Base-by-base conservation (phyloP, 2,329 filamentous ascomycete genomes). In the Lachnellula subtilissima region DNA sequence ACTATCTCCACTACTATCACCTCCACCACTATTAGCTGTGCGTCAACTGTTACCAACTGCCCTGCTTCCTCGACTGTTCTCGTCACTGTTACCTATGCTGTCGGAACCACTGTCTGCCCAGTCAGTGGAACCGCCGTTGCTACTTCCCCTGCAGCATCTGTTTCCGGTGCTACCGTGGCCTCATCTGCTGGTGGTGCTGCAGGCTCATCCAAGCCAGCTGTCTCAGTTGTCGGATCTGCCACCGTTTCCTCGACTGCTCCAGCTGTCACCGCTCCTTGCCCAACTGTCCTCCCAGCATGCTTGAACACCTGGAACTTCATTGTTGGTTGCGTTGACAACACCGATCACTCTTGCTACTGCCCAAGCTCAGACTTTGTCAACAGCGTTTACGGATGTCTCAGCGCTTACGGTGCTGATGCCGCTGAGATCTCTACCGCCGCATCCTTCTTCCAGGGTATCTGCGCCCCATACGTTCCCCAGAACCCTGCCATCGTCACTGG, bases 391-490 rank as follows among this genome's bases (percentile, higher is more conserved):
- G 76, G 82, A 60, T 97, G 93, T 76, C 79, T 97, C 65, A 84
- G 86, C 68, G 82, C 91, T 55, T 87, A 91, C 80, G 88, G 86
- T 61, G 79, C 80, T 57, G 80, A 80, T 57, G 80, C 86, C 59
- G 76, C 81, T 47, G 81, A 89, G 69, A 79, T 93, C 65, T 78
- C 83, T 53, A 75, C 84, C 65, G 89, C 91, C 58, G 80, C 94
- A 57, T 81, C 82, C 67, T 96, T 89, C 83, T 87, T 97, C 79
- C 87, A 92, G 73, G 92, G 92, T 71, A 89, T 97, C 75, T 97
- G 93, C 77, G 91, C 88, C 56, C 75, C 81, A 52, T 86, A 87
- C 73, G 81, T 90, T 37, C 77, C 81, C 15, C 66, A 81, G 70
- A 96, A 97, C 82, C 91, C 92, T n/a, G 89, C 80, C 61, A 89